Evolutionary conservation across 345 rosid genomes (phyloP).

Genomic region (Salix koriyanagi): DNA sequence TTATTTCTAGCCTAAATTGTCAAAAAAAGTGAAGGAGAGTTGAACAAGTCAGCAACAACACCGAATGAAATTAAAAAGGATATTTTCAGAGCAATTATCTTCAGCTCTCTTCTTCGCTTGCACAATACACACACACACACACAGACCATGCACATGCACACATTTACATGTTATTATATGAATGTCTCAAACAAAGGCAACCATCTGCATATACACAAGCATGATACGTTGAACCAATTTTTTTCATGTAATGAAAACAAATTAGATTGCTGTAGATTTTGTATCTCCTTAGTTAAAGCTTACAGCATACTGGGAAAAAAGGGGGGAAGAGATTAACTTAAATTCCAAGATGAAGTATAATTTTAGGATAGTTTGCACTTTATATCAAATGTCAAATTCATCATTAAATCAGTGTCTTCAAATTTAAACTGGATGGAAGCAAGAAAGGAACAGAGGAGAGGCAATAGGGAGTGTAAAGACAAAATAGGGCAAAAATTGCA

Average conservation of each 20-base stretch:
- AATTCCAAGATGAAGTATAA: neutral
- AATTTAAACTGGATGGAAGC: neutral
- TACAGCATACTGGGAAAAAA: too few relatives aligned
- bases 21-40: neutral
- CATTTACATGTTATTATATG: neutral
- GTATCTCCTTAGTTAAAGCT: too few relatives aligned
- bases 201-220: neutral
- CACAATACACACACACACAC: neutral
- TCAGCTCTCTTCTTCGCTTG: neutral
- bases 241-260: too few relatives aligned
- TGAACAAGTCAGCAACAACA: neutral
- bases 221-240: too few relatives aligned
- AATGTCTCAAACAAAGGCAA: neutral
- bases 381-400: neutral
- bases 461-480: neutral
- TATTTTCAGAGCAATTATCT: neutral
- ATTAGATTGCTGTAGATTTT: too few relatives aligned
- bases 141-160: too few relatives aligned
- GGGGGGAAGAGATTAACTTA: too few relatives aligned
- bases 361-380: neutral
- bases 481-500: neutral
- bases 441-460: neutral
- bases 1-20: conserved; percentile 35
- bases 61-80: neutral
- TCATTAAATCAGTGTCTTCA: neutral